Evolutionary conservation across 2,329 filamentous ascomycete species (phyloP).

Genomic region (Aspergillus texensis): DNA sequence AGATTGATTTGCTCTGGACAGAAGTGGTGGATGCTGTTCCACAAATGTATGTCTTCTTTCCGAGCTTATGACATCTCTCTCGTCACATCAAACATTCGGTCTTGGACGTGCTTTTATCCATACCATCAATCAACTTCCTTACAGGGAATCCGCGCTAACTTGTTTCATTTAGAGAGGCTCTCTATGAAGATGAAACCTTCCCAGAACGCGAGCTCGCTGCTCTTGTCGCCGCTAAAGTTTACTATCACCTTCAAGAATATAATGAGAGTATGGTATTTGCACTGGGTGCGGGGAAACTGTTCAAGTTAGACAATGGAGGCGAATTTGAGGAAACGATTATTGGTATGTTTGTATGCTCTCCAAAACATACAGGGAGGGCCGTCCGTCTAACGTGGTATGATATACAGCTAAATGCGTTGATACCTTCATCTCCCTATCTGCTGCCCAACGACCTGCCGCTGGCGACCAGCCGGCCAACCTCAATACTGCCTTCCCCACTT

Average conservation of each 20-base stretch:
- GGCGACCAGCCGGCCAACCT: slow-evolving; percentile 65
- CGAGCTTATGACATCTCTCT: slow-evolving; percentile 1
- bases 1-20: slow-evolving; percentile 96
- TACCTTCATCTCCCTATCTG: slow-evolving; percentile 86
- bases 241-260: slow-evolving; percentile 98
- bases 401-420: slow-evolving; percentile 83
- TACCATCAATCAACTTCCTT: slow-evolving; percentile 18
- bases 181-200: slow-evolving; percentile 96
- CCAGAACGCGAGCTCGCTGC: slow-evolving; percentile 92
- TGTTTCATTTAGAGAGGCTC: slow-evolving; percentile 70
- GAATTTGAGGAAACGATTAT: slow-evolving; percentile 99
- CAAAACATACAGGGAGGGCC: not conserved
- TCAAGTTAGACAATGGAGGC: slow-evolving; percentile 85
- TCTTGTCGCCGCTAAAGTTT: slow-evolving; percentile 93
- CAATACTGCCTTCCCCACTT: slow-evolving; percentile 75
- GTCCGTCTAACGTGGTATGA: slow-evolving; percentile 13
- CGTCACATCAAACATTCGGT: not conserved
- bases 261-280: slow-evolving; percentile 99
- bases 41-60: slow-evolving; percentile 72
- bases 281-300: slow-evolving; percentile 88
- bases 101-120: not conserved
- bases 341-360: slow-evolving; percentile 51
- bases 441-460: slow-evolving; percentile 57
- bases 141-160: not conserved
- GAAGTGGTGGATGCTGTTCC: slow-evolving; percentile 91